phyloP scores from a whole-genome alignment of 331 rosid species.

The Stylosanthes scabra region DNA sequence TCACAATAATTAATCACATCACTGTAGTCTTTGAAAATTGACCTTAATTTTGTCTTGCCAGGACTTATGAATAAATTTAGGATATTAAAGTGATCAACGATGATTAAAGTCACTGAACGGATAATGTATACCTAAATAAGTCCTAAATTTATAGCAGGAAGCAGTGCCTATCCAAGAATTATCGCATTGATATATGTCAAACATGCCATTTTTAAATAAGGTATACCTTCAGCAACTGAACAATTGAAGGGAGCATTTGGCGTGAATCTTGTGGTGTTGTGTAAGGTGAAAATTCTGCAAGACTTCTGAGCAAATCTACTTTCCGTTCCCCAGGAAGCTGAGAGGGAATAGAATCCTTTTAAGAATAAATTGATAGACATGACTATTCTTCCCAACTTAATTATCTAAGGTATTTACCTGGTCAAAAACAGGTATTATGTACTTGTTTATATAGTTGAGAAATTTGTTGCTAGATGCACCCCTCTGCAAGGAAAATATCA shows the following conservation, averaged over 20 bases:
- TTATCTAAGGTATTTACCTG: conserved; percentile 65
- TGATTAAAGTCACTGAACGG: background rate
- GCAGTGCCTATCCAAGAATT: conserved; percentile 5
- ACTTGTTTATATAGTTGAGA: conserved; percentile 77
- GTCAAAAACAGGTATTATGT: conserved; percentile 87
- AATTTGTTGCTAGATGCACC: conserved; percentile 97
- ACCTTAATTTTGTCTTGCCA: conserved; percentile 7
- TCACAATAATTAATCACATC: conserved; percentile 26
- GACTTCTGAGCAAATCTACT: conserved; percentile 91
- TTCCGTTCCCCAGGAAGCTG: conserved; percentile 97
- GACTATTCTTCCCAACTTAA: conserved; percentile 6
- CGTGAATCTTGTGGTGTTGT: conserved; percentile 96
- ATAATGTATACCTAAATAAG: too few species aligned
- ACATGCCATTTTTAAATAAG: conserved; percentile 26
- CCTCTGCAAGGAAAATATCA: conserved; percentile 51
- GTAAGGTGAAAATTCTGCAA: conserved; percentile 93
- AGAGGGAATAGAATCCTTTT: conserved; percentile 35
- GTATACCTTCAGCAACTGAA: conserved; percentile 84
- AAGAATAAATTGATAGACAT: conserved; percentile 9
- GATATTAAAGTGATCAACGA: conserved; percentile 18
- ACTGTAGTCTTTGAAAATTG: background rate
- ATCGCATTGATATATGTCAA: conserved; percentile 3
- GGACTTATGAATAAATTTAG: conserved; percentile 14
- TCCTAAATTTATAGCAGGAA: background rate
- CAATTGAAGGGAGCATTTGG: conserved; percentile 95